Conservation (phyloP, 805 yeast genomes). For the Yamadazyma nakazawae region DNA sequence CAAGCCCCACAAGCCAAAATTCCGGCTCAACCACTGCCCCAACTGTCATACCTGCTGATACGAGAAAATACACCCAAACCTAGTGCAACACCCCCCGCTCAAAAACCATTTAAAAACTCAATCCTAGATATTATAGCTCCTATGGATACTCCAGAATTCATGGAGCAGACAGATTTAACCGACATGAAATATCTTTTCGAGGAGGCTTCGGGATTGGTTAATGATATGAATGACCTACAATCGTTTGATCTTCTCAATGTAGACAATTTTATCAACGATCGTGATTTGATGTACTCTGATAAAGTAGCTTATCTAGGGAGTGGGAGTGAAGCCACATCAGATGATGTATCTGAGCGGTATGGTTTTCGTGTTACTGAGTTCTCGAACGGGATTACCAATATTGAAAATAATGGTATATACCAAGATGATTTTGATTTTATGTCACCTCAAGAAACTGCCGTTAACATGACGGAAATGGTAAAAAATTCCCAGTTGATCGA, state of each 20-base stretch:
- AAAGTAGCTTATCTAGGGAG: not conserved
- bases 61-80: not conserved
- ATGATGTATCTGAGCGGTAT: constrained; percentile 18
- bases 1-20: not conserved
- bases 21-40: not conserved
- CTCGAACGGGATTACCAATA: constrained; percentile 8
- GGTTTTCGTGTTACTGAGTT: constrained; percentile 21
- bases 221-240: constrained; percentile 28
- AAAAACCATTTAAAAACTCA: constrained; percentile 12
- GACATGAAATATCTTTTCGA: constrained; percentile 23
- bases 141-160: constrained; percentile 3
- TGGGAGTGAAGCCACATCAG: constrained; percentile 4
- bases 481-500: constrained; percentile 25
- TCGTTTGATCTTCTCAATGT: constrained; percentile 10
- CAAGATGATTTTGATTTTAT: constrained; percentile 4
- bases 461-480: constrained; percentile 1
- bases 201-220: constrained; percentile 33
- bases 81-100: not conserved
- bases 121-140: constrained; percentile 16
- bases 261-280: not conserved
- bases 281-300: not conserved
- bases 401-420: constrained; percentile 10
- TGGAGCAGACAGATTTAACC: constrained; percentile 5
- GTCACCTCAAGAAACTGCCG: constrained; percentile 9
- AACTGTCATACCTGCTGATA: not conserved